Evolutionary conservation across 2,329 filamentous ascomycete species (phyloP), one percentile per base, ranked within the genome.

Genomic region (Colletotrichum phormii): DNA sequence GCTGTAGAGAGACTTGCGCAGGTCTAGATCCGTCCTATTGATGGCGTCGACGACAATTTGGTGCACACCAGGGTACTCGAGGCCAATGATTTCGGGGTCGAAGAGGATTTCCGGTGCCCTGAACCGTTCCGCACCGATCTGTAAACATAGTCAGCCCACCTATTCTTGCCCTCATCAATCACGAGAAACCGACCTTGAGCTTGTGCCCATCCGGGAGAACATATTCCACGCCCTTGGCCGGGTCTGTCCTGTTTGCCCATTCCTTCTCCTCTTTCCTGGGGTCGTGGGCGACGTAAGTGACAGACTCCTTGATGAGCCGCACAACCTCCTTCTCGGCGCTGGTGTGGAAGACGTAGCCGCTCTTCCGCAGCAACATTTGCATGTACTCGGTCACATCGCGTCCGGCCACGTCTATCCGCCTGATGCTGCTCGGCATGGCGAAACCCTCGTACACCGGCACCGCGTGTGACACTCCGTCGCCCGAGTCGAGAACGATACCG

Each of bases 291-390:
- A 99, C 93, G 81, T 98, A 99, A 70, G 94, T 93, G 60, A 95
- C 93, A 80, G 94, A 94, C 88, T 99, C 97, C 86, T 99, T 99
- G 85, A 99, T 98, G 83, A 95, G 89, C 76, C 96, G 91, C 71
- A 99, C 97, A n/a, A 98, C 95, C 85, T 99, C 97, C 86, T 99
- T 99, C 87, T 99, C 97, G 13, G 97, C 97, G 81, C 95, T 98
- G 22, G 97, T 99, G 84, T 98, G 96, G 82, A 99, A 97, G 22
- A 98, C 91, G 81, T 97, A 95, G 62, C 97, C 97, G 77, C 92
- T 94, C 87, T 98, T 98, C 79, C 97, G 90, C 77, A 99, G 87
- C 77, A 98, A 85, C 73, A 93, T 92, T 84, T 99, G 97, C 85
- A 99, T 87, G 81, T 99, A 92, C 83, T 99, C 97, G 59, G 97